Percentiles rank a stretch among this genome's conserved stretches.
phyloP scores from a whole-genome alignment of 768 basidiomycete genomes.

The Pulveroboletus sp. region DNA sequence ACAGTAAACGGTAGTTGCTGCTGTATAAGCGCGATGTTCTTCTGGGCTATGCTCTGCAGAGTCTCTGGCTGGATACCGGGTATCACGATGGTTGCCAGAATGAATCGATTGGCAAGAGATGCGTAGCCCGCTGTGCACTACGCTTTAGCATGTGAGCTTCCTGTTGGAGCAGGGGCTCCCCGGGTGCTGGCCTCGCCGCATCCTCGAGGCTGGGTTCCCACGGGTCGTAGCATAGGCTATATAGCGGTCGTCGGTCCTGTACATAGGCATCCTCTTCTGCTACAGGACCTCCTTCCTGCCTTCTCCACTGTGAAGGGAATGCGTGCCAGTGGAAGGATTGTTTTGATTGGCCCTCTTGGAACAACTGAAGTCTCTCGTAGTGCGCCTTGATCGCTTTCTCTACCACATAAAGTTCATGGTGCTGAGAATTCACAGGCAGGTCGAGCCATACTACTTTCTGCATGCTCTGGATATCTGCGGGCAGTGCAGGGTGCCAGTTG shows the following conservation, averaged over 20 bases:
- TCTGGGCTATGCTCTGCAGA: background rate
- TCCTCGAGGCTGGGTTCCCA: too few relatives aligned
- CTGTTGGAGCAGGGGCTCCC: too few relatives aligned
- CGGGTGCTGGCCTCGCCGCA: too few relatives aligned
- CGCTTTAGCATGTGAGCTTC: slow-evolving; percentile 13
- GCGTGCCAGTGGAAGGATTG: background rate
- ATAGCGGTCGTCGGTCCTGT: too few relatives aligned
- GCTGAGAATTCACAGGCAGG: slow-evolving; percentile 26
- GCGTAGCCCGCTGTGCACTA: slow-evolving; percentile 2
- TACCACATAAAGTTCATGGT: slow-evolving; percentile 22
- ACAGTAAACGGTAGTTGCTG: slow-evolving; percentile 4
- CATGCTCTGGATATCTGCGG: slow-evolving; percentile 35
- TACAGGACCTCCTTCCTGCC: too few relatives aligned
- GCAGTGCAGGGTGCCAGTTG: slow-evolving; percentile 39
- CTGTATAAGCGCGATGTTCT: slow-evolving; percentile 11
- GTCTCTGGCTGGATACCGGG: slow-evolving; percentile 8
- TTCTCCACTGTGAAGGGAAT: too few relatives aligned
- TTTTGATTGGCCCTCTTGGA: background rate
- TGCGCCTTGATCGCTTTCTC: slow-evolving; percentile 28
- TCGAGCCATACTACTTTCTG: slow-evolving; percentile 34
- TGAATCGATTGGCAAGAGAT: slow-evolving; percentile 1
- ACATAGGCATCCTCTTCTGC: too few relatives aligned
- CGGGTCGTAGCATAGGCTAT: too few relatives aligned
- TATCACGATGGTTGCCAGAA: background rate
- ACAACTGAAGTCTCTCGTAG: slow-evolving; percentile 11